Base-by-base conservation (phyloP, 768 basidiomycete species). In the Clathrus columnatus region DNA sequence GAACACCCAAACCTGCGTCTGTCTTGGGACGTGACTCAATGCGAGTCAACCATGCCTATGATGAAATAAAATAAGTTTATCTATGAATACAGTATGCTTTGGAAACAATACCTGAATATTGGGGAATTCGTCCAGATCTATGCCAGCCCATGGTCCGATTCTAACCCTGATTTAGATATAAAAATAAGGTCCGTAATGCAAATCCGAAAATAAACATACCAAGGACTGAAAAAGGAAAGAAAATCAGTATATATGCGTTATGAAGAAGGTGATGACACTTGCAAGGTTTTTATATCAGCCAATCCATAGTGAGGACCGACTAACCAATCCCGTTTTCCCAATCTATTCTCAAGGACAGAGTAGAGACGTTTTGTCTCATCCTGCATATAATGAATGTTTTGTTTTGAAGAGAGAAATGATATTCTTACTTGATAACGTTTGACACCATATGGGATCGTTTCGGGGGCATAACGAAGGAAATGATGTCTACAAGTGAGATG, bases 301-400 rank as follows among this genome's bases (percentile, higher is more conserved):
- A n/a, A n/a, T n/a, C n/a, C n/a, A n/a, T n/a, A 80, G 61, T 79
- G 82, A 10, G 82, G 70, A n/a, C 92, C 91, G 17, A 79, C 88
- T 14, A 95, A 80, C 67, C 77, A 94, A 36, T 92, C 89, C 16
- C 86, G 78, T 48, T 74, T 79, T 46, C 73, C 68, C 17, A 94
- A 77, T 23, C 86, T 80, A 48, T 83, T 81, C 62, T 94, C 82
- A 45, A 94, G 76, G 4, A 94, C 92, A 18, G 80, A 73, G 65
- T 86, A 92, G 20, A 94, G 75, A 23, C 93, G 80, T 61, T 80
- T 82, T 1, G 89, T 89, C 74, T 95, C 93, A 26, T 90, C 82
- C 20, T 55, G 16, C 2, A 29, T 1, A 24, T 17, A 21, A 7
- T 11, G 16, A 26, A 24, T 28, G 36, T 28, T 8, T 21, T 24